These are phyloP conservation scores for Wickerhamomyces canadensis DNA, from an alignment of 805 yeast genomes.

Conservation along the genomic window DNA sequence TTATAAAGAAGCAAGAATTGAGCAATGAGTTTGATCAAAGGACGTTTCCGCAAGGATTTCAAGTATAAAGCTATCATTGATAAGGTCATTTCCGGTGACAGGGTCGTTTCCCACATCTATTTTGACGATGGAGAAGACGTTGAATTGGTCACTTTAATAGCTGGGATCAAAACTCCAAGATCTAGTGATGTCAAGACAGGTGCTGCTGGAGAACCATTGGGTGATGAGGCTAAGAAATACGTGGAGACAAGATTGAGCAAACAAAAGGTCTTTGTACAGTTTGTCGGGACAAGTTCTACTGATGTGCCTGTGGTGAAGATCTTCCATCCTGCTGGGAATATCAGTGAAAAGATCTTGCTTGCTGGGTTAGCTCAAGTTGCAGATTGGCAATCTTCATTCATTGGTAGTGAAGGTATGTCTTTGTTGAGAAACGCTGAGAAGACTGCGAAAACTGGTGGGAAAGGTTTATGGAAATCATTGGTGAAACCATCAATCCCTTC, in stretches of 20 bases:
- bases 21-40: constrained; percentile 22
- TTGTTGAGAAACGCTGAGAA: constrained; percentile 59
- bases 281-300: constrained; percentile 57
- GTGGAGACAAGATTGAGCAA: constrained; percentile 61
- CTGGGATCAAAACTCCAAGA: constrained; percentile 72
- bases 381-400: constrained; percentile 70
- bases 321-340: constrained; percentile 71
- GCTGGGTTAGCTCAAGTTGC: constrained; percentile 70
- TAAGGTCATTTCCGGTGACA: constrained; percentile 72
- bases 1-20: too few species aligned
- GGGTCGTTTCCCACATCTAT: constrained; percentile 56
- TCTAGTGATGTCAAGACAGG: constrained; percentile 40
- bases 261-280: constrained; percentile 48
- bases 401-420: constrained; percentile 64
- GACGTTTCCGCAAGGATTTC: constrained; percentile 22
- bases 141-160: constrained; percentile 55
- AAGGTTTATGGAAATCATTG: constrained; percentile 50
- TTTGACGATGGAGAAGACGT: constrained; percentile 46
- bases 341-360: constrained; percentile 60
- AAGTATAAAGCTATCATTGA: constrained; percentile 54
- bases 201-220: constrained; percentile 49
- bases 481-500: constrained; percentile 20
- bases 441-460: constrained; percentile 48
- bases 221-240: constrained; percentile 58
- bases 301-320: constrained; percentile 57